Evolutionary conservation across 2,329 filamentous ascomycete species (phyloP).

Genomic region (Xylariales sp.): DNA sequence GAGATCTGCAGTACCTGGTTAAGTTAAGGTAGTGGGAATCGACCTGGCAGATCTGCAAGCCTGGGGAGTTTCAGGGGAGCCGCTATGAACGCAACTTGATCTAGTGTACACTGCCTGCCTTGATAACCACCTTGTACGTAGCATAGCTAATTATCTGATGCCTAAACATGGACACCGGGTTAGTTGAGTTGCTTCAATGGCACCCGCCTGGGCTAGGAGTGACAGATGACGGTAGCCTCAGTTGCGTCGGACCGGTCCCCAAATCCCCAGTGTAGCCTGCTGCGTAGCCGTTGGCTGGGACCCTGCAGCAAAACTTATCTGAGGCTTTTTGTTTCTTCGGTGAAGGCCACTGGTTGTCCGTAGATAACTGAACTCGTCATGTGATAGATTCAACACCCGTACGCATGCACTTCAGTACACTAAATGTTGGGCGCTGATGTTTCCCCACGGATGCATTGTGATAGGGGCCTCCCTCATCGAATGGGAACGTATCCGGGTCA

Average conservation of each 20-base stretch:
- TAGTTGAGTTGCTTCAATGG: conserved; percentile 18
- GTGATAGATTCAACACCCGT: conserved; percentile 26
- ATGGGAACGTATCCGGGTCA: conserved; percentile 36
- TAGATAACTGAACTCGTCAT: conserved; percentile 27
- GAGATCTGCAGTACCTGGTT: conserved; percentile 28
- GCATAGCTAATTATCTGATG: conserved; percentile 11
- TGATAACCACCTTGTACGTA: conserved; percentile 16
- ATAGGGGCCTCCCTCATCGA: conserved; percentile 29
- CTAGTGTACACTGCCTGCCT: not conserved
- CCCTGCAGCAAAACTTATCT: not conserved
- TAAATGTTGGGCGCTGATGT: conserved; percentile 28
- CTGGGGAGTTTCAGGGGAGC: conserved; percentile 22
- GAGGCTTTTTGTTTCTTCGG: conserved; percentile 4
- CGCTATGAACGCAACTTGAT: conserved; percentile 17
- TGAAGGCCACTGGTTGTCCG: conserved; percentile 21
- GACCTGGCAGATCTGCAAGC: conserved; percentile 30
- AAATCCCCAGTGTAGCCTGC: not conserved
- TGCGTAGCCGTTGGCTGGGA: not conserved
- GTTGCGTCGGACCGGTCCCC: not conserved
- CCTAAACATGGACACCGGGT: conserved; percentile 1
- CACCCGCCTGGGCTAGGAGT: not conserved
- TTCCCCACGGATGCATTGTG: conserved; percentile 27
- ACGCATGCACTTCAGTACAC: conserved; percentile 18
- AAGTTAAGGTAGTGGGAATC: conserved; percentile 28
- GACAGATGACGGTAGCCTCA: conserved; percentile 9